phyloP scores from a whole-genome alignment of 805 yeast genomes.

The Teunomyces gatunensis region DNA sequence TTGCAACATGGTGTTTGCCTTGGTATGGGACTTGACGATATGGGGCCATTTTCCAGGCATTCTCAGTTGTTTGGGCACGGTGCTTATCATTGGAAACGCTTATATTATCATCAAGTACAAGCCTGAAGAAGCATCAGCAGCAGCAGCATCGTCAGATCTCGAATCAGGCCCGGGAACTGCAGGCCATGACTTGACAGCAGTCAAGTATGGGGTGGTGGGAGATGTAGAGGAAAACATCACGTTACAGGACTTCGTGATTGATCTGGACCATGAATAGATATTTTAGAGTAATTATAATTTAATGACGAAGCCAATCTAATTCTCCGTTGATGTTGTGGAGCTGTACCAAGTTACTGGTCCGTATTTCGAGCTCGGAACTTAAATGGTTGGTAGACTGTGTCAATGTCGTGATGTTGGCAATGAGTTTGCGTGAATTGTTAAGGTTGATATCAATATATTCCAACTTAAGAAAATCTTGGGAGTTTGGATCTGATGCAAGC shows the following conservation, averaged over 20 bases:
- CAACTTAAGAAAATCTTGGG: slow-evolving; percentile 31
- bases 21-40: slow-evolving; percentile 67
- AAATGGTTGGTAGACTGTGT: slow-evolving; percentile 8
- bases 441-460: slow-evolving; percentile 39
- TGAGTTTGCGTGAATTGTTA: slow-evolving; percentile 36
- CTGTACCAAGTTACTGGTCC: slow-evolving; percentile 16
- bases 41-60: slow-evolving; percentile 74
- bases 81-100: slow-evolving; percentile 66
- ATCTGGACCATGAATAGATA: slow-evolving; percentile 4
- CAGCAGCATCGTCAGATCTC: background rate
- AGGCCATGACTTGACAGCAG: background rate
- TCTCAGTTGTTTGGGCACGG: slow-evolving; percentile 67
- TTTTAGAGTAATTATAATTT: background rate
- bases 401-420: slow-evolving; percentile 16
- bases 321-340: slow-evolving; percentile 19
- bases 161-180: slow-evolving; percentile 4
- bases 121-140: slow-evolving; percentile 19
- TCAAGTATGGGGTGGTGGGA: slow-evolving; percentile 6
- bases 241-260: slow-evolving; percentile 27
- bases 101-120: slow-evolving; percentile 54
- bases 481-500: slow-evolving; percentile 31
- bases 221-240: slow-evolving; percentile 17
- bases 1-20: slow-evolving; percentile 74
- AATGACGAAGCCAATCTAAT: slow-evolving; percentile 19
- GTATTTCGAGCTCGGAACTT: slow-evolving; percentile 7